Base-by-base conservation (phyloP, 768 basidiomycete genomes). In the Tylopilus balloui region DNA sequence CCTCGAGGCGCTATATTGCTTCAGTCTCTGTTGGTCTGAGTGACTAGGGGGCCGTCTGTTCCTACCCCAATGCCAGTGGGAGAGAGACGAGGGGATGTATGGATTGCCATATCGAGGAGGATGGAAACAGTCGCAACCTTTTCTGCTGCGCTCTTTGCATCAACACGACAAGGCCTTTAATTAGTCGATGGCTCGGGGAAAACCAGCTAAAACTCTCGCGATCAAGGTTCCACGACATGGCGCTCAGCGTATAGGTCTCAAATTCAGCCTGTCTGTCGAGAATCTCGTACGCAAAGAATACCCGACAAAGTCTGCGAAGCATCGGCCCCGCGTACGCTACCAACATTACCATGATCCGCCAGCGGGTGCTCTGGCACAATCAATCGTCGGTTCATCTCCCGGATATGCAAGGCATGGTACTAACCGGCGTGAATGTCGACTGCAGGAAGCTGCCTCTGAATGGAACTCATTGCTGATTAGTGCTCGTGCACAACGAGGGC, bases 401-500 rank as follows among this genome's bases (percentile, higher is more conserved):
- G 14, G 17, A 32, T 6, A 4, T 12, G 31, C 47, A 7, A 28
- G 15, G 3, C 27, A 24, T 43, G 4, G 4, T 4, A 13, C 52
- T 58, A 20, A 48, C 46, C n/a, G 5, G 25, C 21, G 13, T 38
- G 28, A 20, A 36, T 24, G 20, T 24, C 5, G 17, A 29, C 21
- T 31, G 29, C 35, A 78, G 78, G 88, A 91, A 64, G 82, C 80
- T 59, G 86, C 89, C 10, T 88, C 86, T 10, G 86, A 89, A 55
- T 91, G 89, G 89, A 92, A 92, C 57, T 90, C 88, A 0, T 57
- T 89, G 45, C 73, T 92, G 39, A 77, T 81, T 51, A 84, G 83
- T 23, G 89, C 89, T 3, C 78, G 89, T 31, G 89, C 88, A 8
- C 81, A 86, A 50, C 74, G 89, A 51, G 89, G 89, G 1, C 89